Conservation (phyloP, 805 yeast species). For the Ogataea minuta region DNA sequence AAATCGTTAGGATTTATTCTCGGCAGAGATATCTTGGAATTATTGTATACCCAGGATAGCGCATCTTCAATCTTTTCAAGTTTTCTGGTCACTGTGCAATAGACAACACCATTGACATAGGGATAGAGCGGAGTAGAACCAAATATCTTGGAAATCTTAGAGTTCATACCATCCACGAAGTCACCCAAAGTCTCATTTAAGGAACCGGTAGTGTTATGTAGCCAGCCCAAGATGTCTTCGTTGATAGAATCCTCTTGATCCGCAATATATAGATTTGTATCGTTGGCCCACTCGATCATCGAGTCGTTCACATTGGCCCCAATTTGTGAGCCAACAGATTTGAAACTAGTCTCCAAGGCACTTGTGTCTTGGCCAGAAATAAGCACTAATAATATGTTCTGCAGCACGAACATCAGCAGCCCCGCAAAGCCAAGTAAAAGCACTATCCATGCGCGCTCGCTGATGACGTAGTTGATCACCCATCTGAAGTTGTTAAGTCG, state of each 20-base stretch:
- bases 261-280: constrained; percentile 54
- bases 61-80: constrained; percentile 65
- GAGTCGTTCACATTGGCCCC: constrained; percentile 32
- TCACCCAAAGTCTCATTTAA: constrained; percentile 59
- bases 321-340: constrained; percentile 14
- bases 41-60: constrained; percentile 70
- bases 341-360: constrained; percentile 12
- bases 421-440: constrained; percentile 60
- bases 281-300: constrained; percentile 47
- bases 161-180: constrained; percentile 59
- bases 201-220: constrained; percentile 52
- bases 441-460: constrained; percentile 49
- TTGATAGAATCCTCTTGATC: constrained; percentile 55
- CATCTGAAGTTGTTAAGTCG: constrained; percentile 34
- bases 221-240: constrained; percentile 62
- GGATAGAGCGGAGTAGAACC: constrained; percentile 62
- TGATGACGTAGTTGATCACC: constrained; percentile 49
- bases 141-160: constrained; percentile 57
- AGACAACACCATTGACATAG: constrained; percentile 66
- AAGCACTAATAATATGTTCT: constrained; percentile 44
- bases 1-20: constrained; percentile 31
- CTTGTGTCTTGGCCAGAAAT: constrained; percentile 12
- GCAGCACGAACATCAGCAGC: constrained; percentile 50
- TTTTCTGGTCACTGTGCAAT: constrained; percentile 79
- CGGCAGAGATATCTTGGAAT: constrained; percentile 61